phyloP scores from a whole-genome alignment of 805 yeast species.

The Pichia scutulata region DNA sequence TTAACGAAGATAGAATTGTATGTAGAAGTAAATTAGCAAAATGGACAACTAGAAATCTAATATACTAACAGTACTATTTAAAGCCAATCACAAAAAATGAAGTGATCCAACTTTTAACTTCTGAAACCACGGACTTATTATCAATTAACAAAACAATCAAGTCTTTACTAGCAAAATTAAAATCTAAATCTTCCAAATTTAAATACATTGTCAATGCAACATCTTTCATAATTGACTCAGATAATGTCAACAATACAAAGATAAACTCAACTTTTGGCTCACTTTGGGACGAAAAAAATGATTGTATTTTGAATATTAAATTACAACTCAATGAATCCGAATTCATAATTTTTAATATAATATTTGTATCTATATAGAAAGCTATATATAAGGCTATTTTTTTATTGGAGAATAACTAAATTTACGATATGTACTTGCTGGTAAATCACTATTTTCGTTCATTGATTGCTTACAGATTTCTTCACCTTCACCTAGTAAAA shows the following conservation, averaged over 20 bases:
- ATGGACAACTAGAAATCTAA: background rate
- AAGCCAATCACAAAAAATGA: background rate
- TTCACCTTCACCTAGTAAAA: constrained; percentile 21
- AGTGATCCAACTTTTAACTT: background rate
- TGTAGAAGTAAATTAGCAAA: background rate
- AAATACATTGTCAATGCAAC: constrained; percentile 47
- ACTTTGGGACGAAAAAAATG: constrained; percentile 48
- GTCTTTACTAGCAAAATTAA: background rate
- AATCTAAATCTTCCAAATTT: constrained; percentile 41
- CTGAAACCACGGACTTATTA: background rate
- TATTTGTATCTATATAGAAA: constrained; percentile 4
- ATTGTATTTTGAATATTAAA: constrained; percentile 40
- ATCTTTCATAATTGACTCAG: constrained; percentile 21
- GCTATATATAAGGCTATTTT: background rate
- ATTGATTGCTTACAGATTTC: constrained; percentile 8
- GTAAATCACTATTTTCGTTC: constrained; percentile 2
- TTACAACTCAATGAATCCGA: constrained; percentile 16
- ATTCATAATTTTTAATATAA: constrained; percentile 11
- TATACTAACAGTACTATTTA: background rate
- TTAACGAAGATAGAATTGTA: background rate
- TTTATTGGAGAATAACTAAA: constrained; percentile 9
- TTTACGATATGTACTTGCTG: constrained; percentile 5
- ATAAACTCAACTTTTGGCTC: constrained; percentile 40
- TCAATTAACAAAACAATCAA: background rate
- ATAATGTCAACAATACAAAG: constrained; percentile 21